Conservation (phyloP, 148 eudicot genomes). For the Arbutus unedo region DNA sequence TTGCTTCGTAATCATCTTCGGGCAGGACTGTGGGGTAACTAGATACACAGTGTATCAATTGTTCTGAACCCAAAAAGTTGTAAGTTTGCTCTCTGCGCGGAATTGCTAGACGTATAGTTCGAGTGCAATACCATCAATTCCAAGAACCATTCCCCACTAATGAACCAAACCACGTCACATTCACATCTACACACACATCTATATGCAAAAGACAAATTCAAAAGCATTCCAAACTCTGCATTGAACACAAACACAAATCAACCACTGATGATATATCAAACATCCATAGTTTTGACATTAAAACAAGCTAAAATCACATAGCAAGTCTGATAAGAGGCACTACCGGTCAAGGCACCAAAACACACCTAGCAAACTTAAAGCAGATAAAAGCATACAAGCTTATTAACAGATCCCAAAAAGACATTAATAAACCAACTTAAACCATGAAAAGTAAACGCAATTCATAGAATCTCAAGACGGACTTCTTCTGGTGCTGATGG, state of each 20-base stretch:
- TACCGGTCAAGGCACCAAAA: background rate
- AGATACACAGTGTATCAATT: background rate
- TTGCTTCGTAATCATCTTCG: background rate
- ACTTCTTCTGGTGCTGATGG: constrained; percentile 1
- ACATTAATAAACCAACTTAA: background rate
- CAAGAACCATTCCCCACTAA: background rate
- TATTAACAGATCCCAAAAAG: background rate
- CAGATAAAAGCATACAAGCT: background rate
- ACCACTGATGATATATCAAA: background rate
- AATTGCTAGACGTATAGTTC: background rate
- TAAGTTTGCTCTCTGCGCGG: background rate
- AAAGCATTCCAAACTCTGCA: background rate
- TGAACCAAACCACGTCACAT: background rate
- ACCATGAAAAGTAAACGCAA: background rate
- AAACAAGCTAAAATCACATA: constrained; percentile 4
- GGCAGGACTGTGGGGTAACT: background rate
- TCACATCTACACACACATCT: too few species aligned
- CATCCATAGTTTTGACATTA: background rate
- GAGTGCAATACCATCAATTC: background rate
- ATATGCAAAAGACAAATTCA: background rate
- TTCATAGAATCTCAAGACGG: background rate
- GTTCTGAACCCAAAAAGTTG: background rate
- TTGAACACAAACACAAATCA: background rate
- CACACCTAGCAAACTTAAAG: background rate
- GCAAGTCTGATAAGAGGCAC: background rate